Evolutionary conservation across 106 monocot genomes (phyloP), one percentile per base, ranked within the genome.

Genomic region (Allium sativum): DNA sequence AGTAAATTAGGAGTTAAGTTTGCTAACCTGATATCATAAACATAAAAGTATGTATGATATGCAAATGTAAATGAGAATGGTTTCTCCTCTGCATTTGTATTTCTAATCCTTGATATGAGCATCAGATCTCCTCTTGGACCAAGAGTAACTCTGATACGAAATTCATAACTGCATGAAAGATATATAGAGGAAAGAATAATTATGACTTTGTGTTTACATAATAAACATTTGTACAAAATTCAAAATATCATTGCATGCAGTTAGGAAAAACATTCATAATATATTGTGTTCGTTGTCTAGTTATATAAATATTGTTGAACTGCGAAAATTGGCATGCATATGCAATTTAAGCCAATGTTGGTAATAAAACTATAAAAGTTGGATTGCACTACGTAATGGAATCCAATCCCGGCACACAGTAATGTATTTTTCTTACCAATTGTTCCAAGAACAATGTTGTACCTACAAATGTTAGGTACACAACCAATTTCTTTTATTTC

Each of bases 21-120:
- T 59, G 59, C 74, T 65, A 53, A 92, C 91, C 91, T 86, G 79
- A 91, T 81, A 60, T 91, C 90, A 65, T 80, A 77, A 17, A 91
- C 83, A 62, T 61, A 77, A 55, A 91, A 77, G 73, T 91, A 83
- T 9, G 82, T 86, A 53, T 86, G 86, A 45, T 86, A 83, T 56
- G 83, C 83, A 62, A 83, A 91, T 52, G 77, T 74, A 70, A 91
- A 91, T 17, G 77, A 75, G 52, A 91, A 83, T 42, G 82, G 58
- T 52, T 77, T 91, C 45, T 78, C 86, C 65, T 91, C 86, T 14
- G 73, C 44, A 54, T 72, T 82, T 0, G 83, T 86, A 56, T 91
- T 86, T 75, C 77, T 86, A 75, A 91, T 76, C 15, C 90, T 79
- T 10, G 90, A 83, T 45, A 74, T 86, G 48, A 91, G 70, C 70